Conservation (phyloP, 1,284 basidiomycete genomes). For the Trametes hirsuta region DNA sequence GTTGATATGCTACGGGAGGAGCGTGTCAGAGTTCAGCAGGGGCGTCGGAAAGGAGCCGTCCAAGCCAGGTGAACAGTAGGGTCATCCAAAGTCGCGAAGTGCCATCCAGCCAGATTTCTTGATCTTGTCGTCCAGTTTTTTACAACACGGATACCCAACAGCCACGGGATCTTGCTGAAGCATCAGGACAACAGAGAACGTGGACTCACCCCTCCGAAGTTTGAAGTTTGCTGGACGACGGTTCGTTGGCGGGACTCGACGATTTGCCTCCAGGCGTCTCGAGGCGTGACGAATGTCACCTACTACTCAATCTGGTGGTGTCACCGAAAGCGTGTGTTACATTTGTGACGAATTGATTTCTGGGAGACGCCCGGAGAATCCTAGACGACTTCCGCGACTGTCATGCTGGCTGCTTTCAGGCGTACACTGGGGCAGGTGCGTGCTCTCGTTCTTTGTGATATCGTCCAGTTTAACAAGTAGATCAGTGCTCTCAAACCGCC, state of each 20-base stretch:
- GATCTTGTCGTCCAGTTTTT: conserved; percentile 13
- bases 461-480: background rate
- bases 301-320: background rate
- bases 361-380: conserved; percentile 11
- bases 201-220: conserved; percentile 46
- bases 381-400: conserved; percentile 12
- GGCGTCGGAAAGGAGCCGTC: conserved; percentile 3
- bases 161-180: conserved; percentile 2
- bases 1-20: conserved; percentile 22
- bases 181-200: conserved; percentile 17
- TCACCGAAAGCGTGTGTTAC: background rate
- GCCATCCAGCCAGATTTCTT: conserved; percentile 44
- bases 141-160: background rate
- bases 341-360: background rate
- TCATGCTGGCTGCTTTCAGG: conserved; percentile 35
- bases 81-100: conserved; percentile 41
- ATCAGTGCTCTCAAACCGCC: conserved; percentile 9
- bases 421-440: conserved; percentile 32
- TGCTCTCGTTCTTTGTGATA: background rate
- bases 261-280: conserved; percentile 26
- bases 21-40: conserved; percentile 15
- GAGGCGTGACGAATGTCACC: conserved; percentile 9
- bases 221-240: conserved; percentile 37
- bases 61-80: conserved; percentile 13
- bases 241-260: conserved; percentile 21